Evolutionary conservation across 345 rosid genomes (phyloP).

Genomic region (Ceriops zippeliana): DNA sequence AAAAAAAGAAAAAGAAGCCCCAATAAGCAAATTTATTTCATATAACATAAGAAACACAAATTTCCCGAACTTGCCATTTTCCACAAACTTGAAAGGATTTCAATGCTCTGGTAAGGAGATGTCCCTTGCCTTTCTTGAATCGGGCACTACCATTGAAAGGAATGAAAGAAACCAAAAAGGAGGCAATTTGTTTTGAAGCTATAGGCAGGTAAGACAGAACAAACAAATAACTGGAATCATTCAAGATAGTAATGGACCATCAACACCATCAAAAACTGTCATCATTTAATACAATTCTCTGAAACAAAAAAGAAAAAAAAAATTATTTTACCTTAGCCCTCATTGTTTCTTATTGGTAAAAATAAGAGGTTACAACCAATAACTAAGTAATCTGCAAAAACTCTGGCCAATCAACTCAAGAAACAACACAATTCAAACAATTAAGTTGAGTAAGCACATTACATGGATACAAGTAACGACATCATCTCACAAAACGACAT

Average conservation of each 20-base stretch:
- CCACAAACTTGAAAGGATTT: neutral
- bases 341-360: too few species aligned
- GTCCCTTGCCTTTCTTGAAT: neutral
- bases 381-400: too few species aligned
- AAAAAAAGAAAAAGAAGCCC: neutral
- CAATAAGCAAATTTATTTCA: too few species aligned
- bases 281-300: neutral
- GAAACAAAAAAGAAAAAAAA: neutral
- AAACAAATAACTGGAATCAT: neutral
- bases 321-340: neutral
- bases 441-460: too few species aligned
- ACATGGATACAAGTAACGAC: too few species aligned
- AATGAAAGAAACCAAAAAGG: neutral
- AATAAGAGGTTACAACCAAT: too few species aligned
- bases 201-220: too few species aligned
- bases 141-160: neutral
- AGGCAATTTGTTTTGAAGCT: neutral
- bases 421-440: too few species aligned
- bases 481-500: too few species aligned
- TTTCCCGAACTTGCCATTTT: neutral
- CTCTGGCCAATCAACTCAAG: too few species aligned
- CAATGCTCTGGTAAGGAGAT: neutral
- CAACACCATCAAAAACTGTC: neutral
- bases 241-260: neutral
- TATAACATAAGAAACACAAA: neutral